These are phyloP conservation scores for Moniliophthora roreri DNA, from an alignment of 1,284 basidiomycete species.

Conservation along the genomic window DNA sequence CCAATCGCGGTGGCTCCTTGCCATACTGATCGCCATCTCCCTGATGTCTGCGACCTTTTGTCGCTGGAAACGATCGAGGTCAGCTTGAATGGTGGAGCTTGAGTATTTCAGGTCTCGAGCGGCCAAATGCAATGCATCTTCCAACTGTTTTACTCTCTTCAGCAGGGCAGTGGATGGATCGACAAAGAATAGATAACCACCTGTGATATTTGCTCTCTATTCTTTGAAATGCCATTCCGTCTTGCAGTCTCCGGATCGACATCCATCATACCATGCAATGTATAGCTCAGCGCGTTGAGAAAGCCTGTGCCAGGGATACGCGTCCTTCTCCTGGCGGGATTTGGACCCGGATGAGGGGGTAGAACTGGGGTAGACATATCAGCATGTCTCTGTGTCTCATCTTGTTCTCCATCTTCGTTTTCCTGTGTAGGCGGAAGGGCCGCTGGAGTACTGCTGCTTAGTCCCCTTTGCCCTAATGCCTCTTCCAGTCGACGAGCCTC, in stretches of 20 bases:
- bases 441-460: slow-evolving; percentile 27
- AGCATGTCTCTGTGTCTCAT: slow-evolving; percentile 23
- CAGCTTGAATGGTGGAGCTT: slow-evolving; percentile 94
- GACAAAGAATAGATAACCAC: slow-evolving; percentile 39
- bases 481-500: slow-evolving; percentile 90
- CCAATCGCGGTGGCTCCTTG: slow-evolving; percentile 91
- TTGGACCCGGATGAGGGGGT: slow-evolving; percentile 76
- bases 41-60: slow-evolving; percentile 97
- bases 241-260: slow-evolving; percentile 96
- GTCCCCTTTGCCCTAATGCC: slow-evolving; percentile 69
- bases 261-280: slow-evolving; percentile 97
- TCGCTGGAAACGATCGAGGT: slow-evolving; percentile 96
- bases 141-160: slow-evolving; percentile 55
- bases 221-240: slow-evolving; percentile 90
- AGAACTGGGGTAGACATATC: slow-evolving; percentile 35
- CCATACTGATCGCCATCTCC: slow-evolving; percentile 90
- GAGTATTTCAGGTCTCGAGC: slow-evolving; percentile 95
- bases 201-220: slow-evolving; percentile 91
- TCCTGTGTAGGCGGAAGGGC: slow-evolving; percentile 33
- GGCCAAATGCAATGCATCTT: slow-evolving; percentile 87
- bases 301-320: slow-evolving; percentile 81
- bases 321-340: slow-evolving; percentile 53
- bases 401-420: slow-evolving; percentile 27
- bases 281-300: slow-evolving; percentile 91
- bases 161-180: slow-evolving; percentile 1